These are phyloP conservation scores for Suhomyces chickasaworum DNA, from an alignment of 1,139 yeast genomes.

Conservation along the genomic window DNA sequence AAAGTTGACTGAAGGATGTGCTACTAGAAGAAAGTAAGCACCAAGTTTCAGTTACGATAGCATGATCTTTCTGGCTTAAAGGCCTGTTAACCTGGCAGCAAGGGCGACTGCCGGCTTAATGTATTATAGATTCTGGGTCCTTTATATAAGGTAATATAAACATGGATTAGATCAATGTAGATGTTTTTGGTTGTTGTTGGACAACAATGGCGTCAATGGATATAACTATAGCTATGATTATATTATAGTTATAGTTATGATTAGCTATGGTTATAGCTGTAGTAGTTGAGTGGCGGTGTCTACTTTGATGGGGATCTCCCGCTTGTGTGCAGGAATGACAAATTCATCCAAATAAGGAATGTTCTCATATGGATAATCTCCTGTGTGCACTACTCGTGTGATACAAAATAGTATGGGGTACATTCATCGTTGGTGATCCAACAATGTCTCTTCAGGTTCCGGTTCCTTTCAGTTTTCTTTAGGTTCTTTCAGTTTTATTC, in stretches of 20 bases:
- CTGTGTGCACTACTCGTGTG: neutral
- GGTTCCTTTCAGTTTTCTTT: no score
- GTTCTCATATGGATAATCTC: neutral
- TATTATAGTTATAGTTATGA: no score
- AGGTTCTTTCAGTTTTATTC: no score
- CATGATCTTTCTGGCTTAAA: conserved; percentile 9
- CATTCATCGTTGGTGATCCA: no score
- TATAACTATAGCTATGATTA: no score
- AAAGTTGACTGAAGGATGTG: conserved; percentile 97
- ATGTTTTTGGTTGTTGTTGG: no score
- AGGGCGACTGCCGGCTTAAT: conserved; percentile 9
- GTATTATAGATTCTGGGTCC: conserved; percentile 16
- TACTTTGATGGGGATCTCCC: neutral
- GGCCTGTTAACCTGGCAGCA: conserved; percentile 6
- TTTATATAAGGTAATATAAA: conserved; percentile 9
- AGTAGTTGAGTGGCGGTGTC: neutral
- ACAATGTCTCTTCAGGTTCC: no score
- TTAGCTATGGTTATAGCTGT: no score
- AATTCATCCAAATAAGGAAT: neutral
- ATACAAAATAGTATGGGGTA: neutral
- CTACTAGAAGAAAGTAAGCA: conserved; percentile 95
- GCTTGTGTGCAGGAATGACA: neutral
- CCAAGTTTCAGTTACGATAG: conserved; percentile 7
- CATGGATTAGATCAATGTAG: conserved; percentile 8
- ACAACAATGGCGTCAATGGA: no score